Conservation (phyloP, 2,329 filamentous ascomycete genomes). For the Trichophyton simii region DNA sequence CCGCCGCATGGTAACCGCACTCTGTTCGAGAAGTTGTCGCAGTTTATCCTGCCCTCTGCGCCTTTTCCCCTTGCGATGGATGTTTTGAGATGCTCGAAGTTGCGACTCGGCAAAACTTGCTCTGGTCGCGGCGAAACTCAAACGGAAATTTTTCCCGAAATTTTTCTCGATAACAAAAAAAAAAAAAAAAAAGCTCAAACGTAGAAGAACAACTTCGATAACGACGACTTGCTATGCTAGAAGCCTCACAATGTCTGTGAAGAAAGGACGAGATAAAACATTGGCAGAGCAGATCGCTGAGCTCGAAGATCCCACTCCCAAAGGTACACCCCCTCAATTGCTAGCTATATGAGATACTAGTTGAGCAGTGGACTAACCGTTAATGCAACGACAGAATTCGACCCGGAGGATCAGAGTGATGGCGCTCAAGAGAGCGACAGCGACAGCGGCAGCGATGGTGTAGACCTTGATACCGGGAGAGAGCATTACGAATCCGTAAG, state of each 20-base stretch:
- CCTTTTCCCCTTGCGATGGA: neutral
- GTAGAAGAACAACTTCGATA: neutral
- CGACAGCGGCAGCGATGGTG: slow-evolving; percentile 36
- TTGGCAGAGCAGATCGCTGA: slow-evolving; percentile 50
- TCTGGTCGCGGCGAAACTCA: neutral
- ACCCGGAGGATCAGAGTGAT: slow-evolving; percentile 59
- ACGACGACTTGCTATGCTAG: neutral
- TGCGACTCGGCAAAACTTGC: slow-evolving; percentile 2
- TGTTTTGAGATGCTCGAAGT: neutral
- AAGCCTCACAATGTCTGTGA: slow-evolving; percentile 26
- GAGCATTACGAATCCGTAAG: slow-evolving; percentile 79
- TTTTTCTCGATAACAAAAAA: neutral
- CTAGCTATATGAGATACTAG: slow-evolving; percentile 5
- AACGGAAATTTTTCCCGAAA: slow-evolving; percentile 10
- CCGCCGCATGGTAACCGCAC: slow-evolving; percentile 22
- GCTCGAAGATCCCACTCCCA: slow-evolving; percentile 47
- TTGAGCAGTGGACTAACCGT: slow-evolving; percentile 6
- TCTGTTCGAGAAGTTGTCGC: neutral
- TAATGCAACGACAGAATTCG: slow-evolving; percentile 49
- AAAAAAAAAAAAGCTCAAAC: neutral
- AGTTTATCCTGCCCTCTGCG: neutral
- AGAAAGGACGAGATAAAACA: slow-evolving; percentile 40
- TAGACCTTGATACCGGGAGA: slow-evolving; percentile 47
- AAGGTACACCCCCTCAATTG: slow-evolving; percentile 37
- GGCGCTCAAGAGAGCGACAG: slow-evolving; percentile 45